These are phyloP conservation scores for Leavenworthia alabamica DNA, from an alignment of 345 rosid species.

Conservation along the genomic window DNA sequence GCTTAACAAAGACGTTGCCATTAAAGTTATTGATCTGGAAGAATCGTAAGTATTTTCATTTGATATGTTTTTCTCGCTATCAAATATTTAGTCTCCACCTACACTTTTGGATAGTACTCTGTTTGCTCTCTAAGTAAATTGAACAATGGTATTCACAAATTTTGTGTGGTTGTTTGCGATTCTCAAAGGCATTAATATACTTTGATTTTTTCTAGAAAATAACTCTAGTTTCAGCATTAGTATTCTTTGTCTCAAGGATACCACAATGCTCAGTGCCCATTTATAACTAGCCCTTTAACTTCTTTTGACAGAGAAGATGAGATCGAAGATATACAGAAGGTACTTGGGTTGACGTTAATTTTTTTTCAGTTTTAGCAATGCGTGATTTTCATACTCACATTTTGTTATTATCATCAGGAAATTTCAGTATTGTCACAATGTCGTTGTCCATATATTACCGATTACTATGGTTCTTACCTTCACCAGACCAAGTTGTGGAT, in stretches of 20 bases:
- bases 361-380: background rate
- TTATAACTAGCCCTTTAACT: conserved; percentile 23
- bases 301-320: conserved; percentile 82
- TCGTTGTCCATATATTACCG: conserved; percentile 90
- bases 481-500: conserved; percentile 98
- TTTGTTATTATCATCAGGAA: conserved; percentile 51
- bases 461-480: conserved; percentile 94
- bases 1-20: conserved; percentile 93
- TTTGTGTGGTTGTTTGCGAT: background rate
- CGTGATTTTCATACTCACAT: conserved; percentile 24
- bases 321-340: conserved; percentile 99
- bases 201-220: background rate
- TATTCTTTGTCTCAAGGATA: conserved; percentile 4
- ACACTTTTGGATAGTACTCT: background rate
- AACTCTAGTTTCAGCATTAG: background rate
- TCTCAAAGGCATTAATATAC: background rate
- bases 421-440: conserved; percentile 94
- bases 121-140: conserved; percentile 1
- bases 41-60: conserved; percentile 73
- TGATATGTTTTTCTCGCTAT: background rate
- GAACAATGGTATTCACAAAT: background rate
- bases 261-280: conserved; percentile 6
- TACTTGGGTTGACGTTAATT: conserved; percentile 26
- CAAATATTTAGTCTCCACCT: background rate
- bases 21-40: conserved; percentile 96